A percentile compares a stretch with the other conserved stretches of the same genome.
These are phyloP conservation scores for Sporothrix pallida DNA, from an alignment of 2,329 filamentous ascomycete species.

Conservation along the genomic window DNA sequence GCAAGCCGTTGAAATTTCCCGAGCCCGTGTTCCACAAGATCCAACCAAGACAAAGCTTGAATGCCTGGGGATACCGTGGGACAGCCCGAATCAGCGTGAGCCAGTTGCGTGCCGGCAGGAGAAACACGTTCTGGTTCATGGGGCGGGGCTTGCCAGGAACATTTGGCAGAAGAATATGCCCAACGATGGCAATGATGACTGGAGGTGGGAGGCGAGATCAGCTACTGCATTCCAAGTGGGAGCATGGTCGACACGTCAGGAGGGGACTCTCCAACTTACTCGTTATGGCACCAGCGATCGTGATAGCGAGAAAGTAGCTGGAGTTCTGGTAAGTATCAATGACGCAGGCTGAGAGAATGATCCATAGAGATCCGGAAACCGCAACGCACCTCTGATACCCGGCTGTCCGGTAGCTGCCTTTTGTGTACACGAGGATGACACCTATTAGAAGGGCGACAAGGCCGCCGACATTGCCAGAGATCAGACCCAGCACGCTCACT, in stretches of 20 bases:
- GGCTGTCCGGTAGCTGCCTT: slow-evolving; percentile 20
- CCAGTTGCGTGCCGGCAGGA: slow-evolving; percentile 7
- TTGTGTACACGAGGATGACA: slow-evolving; percentile 25
- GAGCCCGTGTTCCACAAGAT: slow-evolving; percentile 32
- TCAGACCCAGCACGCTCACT: slow-evolving; percentile 30
- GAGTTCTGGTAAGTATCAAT: not conserved
- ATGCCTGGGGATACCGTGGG: slow-evolving; percentile 26
- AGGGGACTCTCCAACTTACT: not conserved
- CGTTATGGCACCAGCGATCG: slow-evolving; percentile 26
- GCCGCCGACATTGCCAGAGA: slow-evolving; percentile 28
- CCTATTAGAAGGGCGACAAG: slow-evolving; percentile 29
- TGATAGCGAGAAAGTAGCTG: slow-evolving; percentile 29
- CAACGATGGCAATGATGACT: slow-evolving; percentile 24
- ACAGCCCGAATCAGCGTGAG: not conserved
- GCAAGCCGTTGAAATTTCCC: slow-evolving; percentile 25
- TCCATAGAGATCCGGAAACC: not conserved
- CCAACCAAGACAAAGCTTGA: slow-evolving; percentile 32
- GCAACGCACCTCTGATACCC: slow-evolving; percentile 5
- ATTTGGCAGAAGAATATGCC: slow-evolving; percentile 10
- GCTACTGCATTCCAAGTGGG: not conserved
- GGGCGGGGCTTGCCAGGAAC: slow-evolving; percentile 16
- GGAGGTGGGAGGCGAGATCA: not conserved
- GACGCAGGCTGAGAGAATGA: not conserved
- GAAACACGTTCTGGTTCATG: not conserved
- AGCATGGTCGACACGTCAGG: not conserved